Base-by-base conservation (phyloP, 179 eudicot species). In the Gypsophila paniculata region DNA sequence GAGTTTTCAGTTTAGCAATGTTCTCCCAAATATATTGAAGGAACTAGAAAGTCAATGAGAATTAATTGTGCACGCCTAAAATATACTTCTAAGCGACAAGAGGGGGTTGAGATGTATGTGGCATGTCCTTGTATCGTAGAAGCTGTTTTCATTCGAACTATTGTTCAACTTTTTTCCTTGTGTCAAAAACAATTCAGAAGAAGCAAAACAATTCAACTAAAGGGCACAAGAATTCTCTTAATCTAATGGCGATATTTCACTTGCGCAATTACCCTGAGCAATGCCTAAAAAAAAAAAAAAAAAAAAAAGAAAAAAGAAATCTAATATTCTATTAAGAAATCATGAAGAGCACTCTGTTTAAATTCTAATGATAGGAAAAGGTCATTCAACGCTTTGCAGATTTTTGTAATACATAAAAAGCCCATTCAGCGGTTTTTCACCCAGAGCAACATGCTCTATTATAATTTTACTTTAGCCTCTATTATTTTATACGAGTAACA, bases 401-500 rank as follows among this genome's bases (percentile, higher is more conserved):
- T 64, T 42, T 22, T 17, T 9, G 17, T 64, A 64, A 66, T 25
- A n/a, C n/a, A n/a, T 66, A 23, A 66, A 29, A 66, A 46, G 55
- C 70, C 19, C 38, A 66, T 65, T 21, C 46, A 42, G 36, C 38
- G 29, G 46, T 44, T 21, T 64, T 11, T 6, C 29, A 12, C 1
- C 17, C 36, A 0, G 18, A 66, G 55, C 21, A 32, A 62, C 57
- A 66, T 44, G n/a, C 12, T 66, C 6, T 26, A 59, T 59, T 17
- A 0, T 36, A 61, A 25, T 62, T 72, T 48, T 25, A 42, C 46
- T 48, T 29, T 61, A 54, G 3, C 11, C 17, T n/a, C 22, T 34
- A 57, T 70, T 15, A 15, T 22, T 71, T 39, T 18, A 59, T 58
- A n/a, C n/a, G n/a, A n/a, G n/a, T n/a, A n/a, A n/a, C n/a, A 53